These are phyloP conservation scores for Fomitopsis pulvina DNA, from an alignment of 768 basidiomycete genomes.

Conservation along the genomic window DNA sequence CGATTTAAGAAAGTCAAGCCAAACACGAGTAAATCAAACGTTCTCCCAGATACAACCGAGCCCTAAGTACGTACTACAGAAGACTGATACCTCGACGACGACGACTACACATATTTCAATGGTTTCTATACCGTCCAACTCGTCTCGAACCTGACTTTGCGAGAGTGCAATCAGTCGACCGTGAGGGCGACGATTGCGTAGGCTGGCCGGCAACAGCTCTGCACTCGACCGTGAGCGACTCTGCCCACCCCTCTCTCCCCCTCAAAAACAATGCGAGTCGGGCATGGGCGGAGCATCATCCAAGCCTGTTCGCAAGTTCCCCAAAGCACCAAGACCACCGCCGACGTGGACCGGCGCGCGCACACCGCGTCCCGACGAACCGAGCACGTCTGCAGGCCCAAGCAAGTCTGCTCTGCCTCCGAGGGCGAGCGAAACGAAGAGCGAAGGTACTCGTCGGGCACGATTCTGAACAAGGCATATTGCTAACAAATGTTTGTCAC, in stretches of 20 bases:
- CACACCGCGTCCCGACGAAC: constrained; percentile 20
- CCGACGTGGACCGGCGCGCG: constrained; percentile 45
- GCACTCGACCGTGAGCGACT: too few relatives aligned
- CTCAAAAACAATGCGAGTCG: not conserved
- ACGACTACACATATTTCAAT: too few relatives aligned
- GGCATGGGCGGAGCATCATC: constrained; percentile 61
- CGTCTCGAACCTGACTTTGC: too few relatives aligned
- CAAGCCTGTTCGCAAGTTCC: constrained; percentile 51
- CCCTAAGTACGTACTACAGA: too few relatives aligned
- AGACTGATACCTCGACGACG: too few relatives aligned
- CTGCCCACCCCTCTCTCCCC: not conserved
- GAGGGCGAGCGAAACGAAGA: constrained; percentile 48
- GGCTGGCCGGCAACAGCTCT: too few relatives aligned
- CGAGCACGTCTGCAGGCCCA: constrained; percentile 11
- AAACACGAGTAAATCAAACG: too few relatives aligned
- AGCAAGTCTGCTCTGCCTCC: constrained; percentile 10
- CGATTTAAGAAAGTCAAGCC: too few relatives aligned
- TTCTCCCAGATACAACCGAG: too few relatives aligned
- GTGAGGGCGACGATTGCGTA: too few relatives aligned
- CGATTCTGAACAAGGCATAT: not conserved
- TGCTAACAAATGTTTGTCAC: not conserved
- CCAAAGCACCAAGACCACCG: constrained; percentile 34
- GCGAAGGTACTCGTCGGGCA: constrained; percentile 31
- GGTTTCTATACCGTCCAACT: too few relatives aligned
- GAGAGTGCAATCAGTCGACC: too few relatives aligned